A percentile compares a stretch with the other conserved stretches of the same genome.
Conservation (phyloP, 306 rosid genomes). For the Spatholobus suberectus region DNA sequence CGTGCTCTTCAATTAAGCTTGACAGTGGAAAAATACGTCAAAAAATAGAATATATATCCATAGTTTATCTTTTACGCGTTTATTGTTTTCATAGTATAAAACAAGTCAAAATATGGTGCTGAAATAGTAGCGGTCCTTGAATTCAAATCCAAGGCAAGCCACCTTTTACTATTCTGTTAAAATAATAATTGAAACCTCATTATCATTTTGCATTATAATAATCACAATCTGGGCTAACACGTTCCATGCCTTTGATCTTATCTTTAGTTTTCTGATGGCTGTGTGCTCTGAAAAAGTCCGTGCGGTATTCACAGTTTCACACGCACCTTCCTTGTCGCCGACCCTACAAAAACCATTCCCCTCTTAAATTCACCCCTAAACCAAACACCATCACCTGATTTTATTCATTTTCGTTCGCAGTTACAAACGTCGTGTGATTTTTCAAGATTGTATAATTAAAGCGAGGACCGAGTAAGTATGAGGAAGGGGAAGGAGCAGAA, state of each 20-base stretch:
- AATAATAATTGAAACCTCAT: neutral
- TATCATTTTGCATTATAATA: neutral
- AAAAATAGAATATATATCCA: neutral
- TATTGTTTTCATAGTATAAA: neutral
- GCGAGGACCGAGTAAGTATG: neutral
- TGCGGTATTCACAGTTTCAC: slow-evolving; percentile 17
- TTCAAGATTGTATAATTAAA: neutral
- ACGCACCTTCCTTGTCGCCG: slow-evolving; percentile 29
- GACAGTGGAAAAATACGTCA: neutral
- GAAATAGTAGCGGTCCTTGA: slow-evolving; percentile 26
- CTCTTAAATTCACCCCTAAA: too few relatives aligned
- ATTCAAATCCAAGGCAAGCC: slow-evolving; percentile 27
- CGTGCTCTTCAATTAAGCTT: neutral
- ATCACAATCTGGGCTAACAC: neutral
- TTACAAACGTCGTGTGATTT: too few relatives aligned
- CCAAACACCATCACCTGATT: too few relatives aligned
- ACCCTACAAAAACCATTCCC: too few relatives aligned
- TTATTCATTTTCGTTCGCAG: too few relatives aligned
- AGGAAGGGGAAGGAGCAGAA: slow-evolving; percentile 39
- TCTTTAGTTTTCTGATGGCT: slow-evolving; percentile 38
- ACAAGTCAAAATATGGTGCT: neutral
- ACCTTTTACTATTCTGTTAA: neutral
- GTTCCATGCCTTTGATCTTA: slow-evolving; percentile 49
- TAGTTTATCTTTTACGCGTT: neutral
- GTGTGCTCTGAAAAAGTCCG: slow-evolving; percentile 65